A percentile compares a stretch with the other conserved stretches of the same genome.
phyloP scores from a whole-genome alignment of 768 basidiomycete genomes.

The Termitomyces sp. region DNA sequence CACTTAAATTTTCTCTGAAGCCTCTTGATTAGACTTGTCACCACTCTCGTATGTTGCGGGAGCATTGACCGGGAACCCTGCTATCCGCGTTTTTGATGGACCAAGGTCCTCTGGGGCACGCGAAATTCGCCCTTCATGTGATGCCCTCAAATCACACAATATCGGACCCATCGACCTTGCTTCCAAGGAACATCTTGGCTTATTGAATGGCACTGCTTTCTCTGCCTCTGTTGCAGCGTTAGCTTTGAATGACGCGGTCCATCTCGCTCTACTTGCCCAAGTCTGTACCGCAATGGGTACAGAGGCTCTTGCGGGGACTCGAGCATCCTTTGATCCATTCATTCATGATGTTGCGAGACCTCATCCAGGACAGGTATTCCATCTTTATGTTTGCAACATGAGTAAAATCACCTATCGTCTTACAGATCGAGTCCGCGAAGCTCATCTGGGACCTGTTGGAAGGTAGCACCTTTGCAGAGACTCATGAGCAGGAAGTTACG shows the following conservation, averaged over 20 bases:
- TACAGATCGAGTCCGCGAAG: slow-evolving; percentile 62
- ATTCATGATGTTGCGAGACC: slow-evolving; percentile 72
- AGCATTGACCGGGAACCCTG: slow-evolving; percentile 72
- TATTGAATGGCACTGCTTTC: slow-evolving; percentile 84
- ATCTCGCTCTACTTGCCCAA: slow-evolving; percentile 60
- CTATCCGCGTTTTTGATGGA: slow-evolving; percentile 65
- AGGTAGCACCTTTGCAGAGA: slow-evolving; percentile 62
- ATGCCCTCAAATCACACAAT: slow-evolving; percentile 54
- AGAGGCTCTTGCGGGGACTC: slow-evolving; percentile 73
- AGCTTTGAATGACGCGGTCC: slow-evolving; percentile 66
- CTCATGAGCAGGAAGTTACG: slow-evolving; percentile 61
- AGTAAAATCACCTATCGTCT: background rate
- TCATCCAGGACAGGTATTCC: slow-evolving; percentile 68
- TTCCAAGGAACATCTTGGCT: slow-evolving; percentile 78
- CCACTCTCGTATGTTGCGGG: slow-evolving; percentile 84
- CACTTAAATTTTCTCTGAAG: background rate
- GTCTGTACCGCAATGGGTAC: slow-evolving; percentile 79
- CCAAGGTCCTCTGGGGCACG: slow-evolving; percentile 41
- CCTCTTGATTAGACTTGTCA: slow-evolving; percentile 49
- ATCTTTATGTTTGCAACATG: background rate
- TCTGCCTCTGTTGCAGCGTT: slow-evolving; percentile 75
- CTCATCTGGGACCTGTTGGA: slow-evolving; percentile 65
- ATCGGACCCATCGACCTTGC: slow-evolving; percentile 61
- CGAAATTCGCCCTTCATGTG: slow-evolving; percentile 42
- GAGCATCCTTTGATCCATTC: slow-evolving; percentile 71